Evolutionary conservation across 73 alveolate species (phyloP).

Genomic region (Blepharisma japonicum): DNA sequence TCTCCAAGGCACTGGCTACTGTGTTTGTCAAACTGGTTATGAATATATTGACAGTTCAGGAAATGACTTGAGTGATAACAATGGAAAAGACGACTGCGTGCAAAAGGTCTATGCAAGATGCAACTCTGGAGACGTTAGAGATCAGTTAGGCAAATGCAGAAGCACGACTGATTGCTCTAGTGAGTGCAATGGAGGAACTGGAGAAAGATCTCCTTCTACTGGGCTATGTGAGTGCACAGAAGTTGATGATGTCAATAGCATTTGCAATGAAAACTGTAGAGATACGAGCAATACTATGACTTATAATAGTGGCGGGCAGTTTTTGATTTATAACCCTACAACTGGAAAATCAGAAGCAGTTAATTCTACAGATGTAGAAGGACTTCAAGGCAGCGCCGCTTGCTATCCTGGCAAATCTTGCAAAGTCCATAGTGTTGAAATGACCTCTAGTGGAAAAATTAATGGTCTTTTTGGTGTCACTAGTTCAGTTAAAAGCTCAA

Average conservation of each 20-base stretch:
- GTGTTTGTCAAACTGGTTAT: slow-evolving; percentile 20
- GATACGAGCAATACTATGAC: not conserved
- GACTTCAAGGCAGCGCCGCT: not conserved
- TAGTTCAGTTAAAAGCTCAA: not conserved
- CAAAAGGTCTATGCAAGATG: slow-evolving; percentile 13
- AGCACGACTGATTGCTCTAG: slow-evolving; percentile 19
- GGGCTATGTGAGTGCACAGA: slow-evolving; percentile 12
- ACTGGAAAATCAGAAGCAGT: not conserved
- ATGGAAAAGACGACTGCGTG: slow-evolving; percentile 3
- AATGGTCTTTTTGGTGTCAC: slow-evolving; percentile 2
- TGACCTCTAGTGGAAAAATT: not conserved
- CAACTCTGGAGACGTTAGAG: slow-evolving; percentile 23
- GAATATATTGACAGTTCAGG: not conserved
- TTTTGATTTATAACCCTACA: too few relatives aligned
- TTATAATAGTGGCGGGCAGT: too few relatives aligned
- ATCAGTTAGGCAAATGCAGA: slow-evolving; percentile 7
- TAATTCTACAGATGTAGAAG: not conserved
- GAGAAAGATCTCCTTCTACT: slow-evolving; percentile 2
- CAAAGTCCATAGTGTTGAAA: not conserved
- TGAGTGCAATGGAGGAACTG: slow-evolving; percentile 27
- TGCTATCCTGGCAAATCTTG: not conserved
- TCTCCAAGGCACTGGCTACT: not conserved
- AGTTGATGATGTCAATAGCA: not conserved
- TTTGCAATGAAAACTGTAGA: slow-evolving; percentile 10
- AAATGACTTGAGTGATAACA: not conserved